Conservation (phyloP, 306 rosid species). For the Cucumis sativus region DNA sequence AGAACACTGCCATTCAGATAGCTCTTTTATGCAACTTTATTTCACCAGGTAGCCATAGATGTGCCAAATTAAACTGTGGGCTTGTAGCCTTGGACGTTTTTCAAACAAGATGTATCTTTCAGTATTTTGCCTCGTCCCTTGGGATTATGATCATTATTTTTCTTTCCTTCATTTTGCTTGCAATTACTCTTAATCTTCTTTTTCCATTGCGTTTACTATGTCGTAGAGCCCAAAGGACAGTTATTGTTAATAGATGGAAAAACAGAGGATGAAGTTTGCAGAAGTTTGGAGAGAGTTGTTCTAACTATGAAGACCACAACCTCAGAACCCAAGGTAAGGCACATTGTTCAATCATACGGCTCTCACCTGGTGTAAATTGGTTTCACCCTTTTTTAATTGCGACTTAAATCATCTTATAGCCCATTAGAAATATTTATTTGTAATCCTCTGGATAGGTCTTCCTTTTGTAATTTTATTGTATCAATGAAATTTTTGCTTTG, state of each 20-base stretch:
- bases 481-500: too few relatives aligned
- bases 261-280: slow-evolving; percentile 72
- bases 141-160: background rate
- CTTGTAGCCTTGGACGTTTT: background rate
- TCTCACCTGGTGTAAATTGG: too few relatives aligned
- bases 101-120: slow-evolving; percentile 4
- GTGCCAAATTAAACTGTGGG: background rate
- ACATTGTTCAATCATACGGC: background rate
- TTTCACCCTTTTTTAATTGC: too few relatives aligned
- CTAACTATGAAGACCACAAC: slow-evolving; percentile 83
- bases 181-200: background rate
- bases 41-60: slow-evolving; percentile 67
- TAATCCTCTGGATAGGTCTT: background rate
- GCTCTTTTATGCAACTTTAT: slow-evolving; percentile 95
- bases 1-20: slow-evolving; percentile 89
- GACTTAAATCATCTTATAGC: too few relatives aligned
- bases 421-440: too few relatives aligned
- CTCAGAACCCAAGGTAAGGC: slow-evolving; percentile 83
- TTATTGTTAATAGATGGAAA: slow-evolving; percentile 88
- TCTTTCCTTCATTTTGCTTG: background rate
- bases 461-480: background rate
- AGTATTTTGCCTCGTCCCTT: background rate
- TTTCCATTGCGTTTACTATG: background rate
- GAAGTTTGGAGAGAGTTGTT: slow-evolving; percentile 88
- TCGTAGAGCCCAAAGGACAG: slow-evolving; percentile 90